Evolutionary conservation across 2,329 filamentous ascomycete species (phyloP).

Genomic region (Diplodia mutila): DNA sequence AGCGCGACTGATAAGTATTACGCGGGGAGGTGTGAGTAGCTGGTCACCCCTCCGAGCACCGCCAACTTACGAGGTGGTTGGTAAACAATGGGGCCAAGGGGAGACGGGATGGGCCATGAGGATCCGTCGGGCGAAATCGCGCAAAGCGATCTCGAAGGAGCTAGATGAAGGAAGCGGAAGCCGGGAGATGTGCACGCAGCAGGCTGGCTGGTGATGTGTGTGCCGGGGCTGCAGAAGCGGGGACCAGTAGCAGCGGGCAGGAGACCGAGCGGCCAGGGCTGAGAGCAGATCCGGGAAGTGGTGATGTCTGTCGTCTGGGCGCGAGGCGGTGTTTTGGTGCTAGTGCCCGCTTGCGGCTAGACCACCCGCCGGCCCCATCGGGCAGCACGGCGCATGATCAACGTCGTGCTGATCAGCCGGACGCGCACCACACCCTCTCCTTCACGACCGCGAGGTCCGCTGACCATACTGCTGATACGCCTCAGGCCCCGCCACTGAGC

Average conservation of each 20-base stretch:
- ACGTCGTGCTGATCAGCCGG: conserved; percentile 22
- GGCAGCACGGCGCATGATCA: conserved; percentile 23
- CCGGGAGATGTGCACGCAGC: conserved; percentile 17
- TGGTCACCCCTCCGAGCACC: too few relatives aligned
- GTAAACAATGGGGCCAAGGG: background rate
- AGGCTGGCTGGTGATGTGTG: too few relatives aligned
- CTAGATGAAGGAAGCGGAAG: conserved; percentile 15
- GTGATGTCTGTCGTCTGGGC: conserved; percentile 15
- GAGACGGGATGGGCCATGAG: background rate
- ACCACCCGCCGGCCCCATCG: conserved; percentile 15
- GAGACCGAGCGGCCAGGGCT: background rate
- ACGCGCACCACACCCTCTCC: conserved; percentile 26
- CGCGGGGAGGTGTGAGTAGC: background rate
- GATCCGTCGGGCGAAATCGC: background rate
- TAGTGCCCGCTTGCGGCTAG: conserved; percentile 10
- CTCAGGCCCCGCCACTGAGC: conserved; percentile 27
- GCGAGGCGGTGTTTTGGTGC: conserved; percentile 6
- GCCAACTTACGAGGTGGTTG: too few relatives aligned
- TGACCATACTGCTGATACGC: conserved; percentile 43
- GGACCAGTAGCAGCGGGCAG: background rate
- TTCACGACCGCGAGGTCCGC: conserved; percentile 43
- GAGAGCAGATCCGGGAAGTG: background rate
- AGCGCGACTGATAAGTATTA: background rate
- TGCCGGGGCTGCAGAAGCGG: conserved; percentile 1
- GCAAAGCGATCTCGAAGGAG: background rate